Percentiles rank a stretch among this genome's conserved stretches.
Evolutionary conservation across 352 stramenopile species (phyloP).

Genomic region (Phytophthora foliorum): DNA sequence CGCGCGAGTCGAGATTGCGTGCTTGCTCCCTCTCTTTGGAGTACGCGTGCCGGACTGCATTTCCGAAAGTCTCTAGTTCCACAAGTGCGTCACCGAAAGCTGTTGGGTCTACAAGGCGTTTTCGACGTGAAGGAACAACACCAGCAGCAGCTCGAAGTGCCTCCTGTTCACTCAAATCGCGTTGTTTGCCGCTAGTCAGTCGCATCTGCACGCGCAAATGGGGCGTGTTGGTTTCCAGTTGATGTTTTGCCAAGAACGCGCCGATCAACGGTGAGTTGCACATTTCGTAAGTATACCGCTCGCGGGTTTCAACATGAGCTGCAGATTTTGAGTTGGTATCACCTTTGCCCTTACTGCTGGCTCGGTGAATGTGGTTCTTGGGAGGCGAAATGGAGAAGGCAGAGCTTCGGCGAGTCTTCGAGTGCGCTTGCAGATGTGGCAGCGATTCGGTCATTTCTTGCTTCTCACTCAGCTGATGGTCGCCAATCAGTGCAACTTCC

Average conservation of each 20-base stretch:
- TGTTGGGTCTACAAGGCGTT: slow-evolving; percentile 58
- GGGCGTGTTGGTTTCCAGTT: slow-evolving; percentile 58
- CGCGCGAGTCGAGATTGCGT: slow-evolving; percentile 41
- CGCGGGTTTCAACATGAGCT: slow-evolving; percentile 51
- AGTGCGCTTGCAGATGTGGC: slow-evolving; percentile 14
- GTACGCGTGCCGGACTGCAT: slow-evolving; percentile 58
- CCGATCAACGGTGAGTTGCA: slow-evolving; percentile 73
- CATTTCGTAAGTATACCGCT: slow-evolving; percentile 70
- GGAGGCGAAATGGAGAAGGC: slow-evolving; percentile 30
- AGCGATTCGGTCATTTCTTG: slow-evolving; percentile 13
- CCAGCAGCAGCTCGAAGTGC: slow-evolving; percentile 50
- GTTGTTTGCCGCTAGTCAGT: slow-evolving; percentile 61
- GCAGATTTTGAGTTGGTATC: slow-evolving; percentile 1
- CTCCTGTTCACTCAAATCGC: slow-evolving; percentile 54
- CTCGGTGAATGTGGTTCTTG: slow-evolving; percentile 4
- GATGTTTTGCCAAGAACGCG: slow-evolving; percentile 60
- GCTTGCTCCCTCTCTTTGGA: slow-evolving; percentile 54
- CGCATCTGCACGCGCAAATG: slow-evolving; percentile 65
- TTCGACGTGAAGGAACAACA: slow-evolving; percentile 43
- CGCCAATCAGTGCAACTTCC: slow-evolving; percentile 6
- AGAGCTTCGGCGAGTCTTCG: slow-evolving; percentile 24
- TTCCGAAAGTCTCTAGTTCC: slow-evolving; percentile 68
- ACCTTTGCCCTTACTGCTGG: neutral
- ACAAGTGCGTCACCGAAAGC: slow-evolving; percentile 58
- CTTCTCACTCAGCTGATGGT: slow-evolving; percentile 4